Conservation (phyloP, 345 rosid species). For the Dipteronia sinensis region DNA sequence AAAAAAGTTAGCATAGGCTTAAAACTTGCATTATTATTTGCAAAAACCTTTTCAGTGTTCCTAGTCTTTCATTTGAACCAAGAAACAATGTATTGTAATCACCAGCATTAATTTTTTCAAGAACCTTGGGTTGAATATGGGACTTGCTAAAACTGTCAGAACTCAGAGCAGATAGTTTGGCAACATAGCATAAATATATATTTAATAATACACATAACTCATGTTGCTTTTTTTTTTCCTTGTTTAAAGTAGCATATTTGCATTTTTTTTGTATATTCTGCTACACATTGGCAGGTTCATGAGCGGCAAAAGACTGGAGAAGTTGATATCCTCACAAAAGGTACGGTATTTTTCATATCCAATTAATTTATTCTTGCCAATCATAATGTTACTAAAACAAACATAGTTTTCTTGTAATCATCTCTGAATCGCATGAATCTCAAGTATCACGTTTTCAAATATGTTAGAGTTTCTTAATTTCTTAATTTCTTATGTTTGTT, state of each 20-base stretch:
- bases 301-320: conserved; percentile 31
- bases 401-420: background rate
- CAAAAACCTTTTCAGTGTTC: background rate
- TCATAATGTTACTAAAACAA: background rate
- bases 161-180: background rate
- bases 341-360: conserved; percentile 23
- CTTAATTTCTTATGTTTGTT: background rate
- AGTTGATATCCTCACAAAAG: conserved; percentile 51
- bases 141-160: too few species aligned
- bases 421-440: background rate
- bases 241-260: background rate
- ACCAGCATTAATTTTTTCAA: background rate
- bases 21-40: background rate
- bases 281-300: conserved; percentile 37
- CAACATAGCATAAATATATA: background rate
- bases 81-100: background rate
- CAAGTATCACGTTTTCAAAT: background rate
- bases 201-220: background rate
- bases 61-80: background rate
- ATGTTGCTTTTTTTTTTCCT: background rate
- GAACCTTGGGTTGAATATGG: too few species aligned
- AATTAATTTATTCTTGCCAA: conserved; percentile 3
- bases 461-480: too few species aligned
- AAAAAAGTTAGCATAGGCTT: too few species aligned
- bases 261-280: background rate